Percentiles rank a stretch among this genome's conserved stretches.
Conservation (phyloP, 208 protist genomes). For the Trypanosomatidae sp. region DNA sequence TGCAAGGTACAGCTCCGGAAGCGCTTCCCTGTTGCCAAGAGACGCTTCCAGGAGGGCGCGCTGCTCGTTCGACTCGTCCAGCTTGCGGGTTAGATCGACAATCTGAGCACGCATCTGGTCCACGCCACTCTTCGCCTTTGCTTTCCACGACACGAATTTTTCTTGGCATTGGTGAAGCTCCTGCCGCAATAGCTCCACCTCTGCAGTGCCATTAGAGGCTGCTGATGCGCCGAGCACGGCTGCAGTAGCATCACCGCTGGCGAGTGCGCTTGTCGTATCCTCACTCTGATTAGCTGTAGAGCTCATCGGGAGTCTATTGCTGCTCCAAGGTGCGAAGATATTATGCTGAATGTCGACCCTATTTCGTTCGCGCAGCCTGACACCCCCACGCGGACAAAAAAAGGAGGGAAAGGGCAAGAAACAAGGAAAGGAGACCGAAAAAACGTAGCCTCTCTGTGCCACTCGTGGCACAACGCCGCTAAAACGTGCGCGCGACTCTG, state of each 20-base stretch:
- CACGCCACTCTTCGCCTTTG: conserved; percentile 70
- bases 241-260: not conserved
- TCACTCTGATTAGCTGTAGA: not conserved
- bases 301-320: not conserved
- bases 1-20: not conserved
- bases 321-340: not conserved
- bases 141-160: conserved; percentile 77
- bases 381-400: not conserved
- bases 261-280: not conserved
- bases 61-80: conserved; percentile 28
- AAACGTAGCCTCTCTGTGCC: not conserved
- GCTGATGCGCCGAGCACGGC: not conserved
- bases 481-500: not conserved
- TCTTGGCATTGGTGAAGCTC: conserved; percentile 53
- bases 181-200: conserved; percentile 35
- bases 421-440: not conserved
- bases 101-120: conserved; percentile 71
- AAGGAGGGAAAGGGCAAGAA: not conserved
- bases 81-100: conserved; percentile 40
- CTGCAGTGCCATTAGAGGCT: not conserved
- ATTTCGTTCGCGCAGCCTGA: not conserved
- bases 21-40: not conserved
- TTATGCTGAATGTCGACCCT: not conserved
- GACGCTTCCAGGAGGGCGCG: not conserved
- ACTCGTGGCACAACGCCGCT: not conserved